Conservation (phyloP, 2,329 filamentous ascomycete species). For the Stromatinia cepivora region DNA sequence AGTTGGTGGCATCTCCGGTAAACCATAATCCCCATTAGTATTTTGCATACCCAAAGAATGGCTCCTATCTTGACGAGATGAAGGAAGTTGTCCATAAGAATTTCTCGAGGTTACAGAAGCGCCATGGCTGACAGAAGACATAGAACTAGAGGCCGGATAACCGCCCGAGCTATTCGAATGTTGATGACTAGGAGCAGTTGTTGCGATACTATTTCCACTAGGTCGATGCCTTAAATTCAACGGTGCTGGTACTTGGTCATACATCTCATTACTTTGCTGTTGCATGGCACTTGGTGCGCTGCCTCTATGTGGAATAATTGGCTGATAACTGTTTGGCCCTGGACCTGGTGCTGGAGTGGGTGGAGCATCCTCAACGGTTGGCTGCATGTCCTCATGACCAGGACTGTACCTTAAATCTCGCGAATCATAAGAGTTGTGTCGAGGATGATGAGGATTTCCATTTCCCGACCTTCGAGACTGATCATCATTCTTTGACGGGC, state of each 20-base stretch:
- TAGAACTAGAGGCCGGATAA: slow-evolving; percentile 34
- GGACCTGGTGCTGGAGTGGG: slow-evolving; percentile 34
- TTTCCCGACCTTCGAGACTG: slow-evolving; percentile 32
- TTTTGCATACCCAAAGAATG: slow-evolving; percentile 29
- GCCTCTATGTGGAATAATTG: slow-evolving; percentile 28
- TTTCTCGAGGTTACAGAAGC: slow-evolving; percentile 34
- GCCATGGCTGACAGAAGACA: slow-evolving; percentile 33
- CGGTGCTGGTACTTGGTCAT: slow-evolving; percentile 40
- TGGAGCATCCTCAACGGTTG: slow-evolving; percentile 48
- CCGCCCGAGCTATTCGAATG: slow-evolving; percentile 35
- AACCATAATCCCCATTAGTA: slow-evolving; percentile 41
- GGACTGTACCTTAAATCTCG: slow-evolving; percentile 41
- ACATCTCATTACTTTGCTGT: slow-evolving; percentile 33
- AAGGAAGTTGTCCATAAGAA: slow-evolving; percentile 34
- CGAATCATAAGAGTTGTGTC: slow-evolving; percentile 41
- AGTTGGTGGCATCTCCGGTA: slow-evolving; percentile 55
- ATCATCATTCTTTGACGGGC: slow-evolving; percentile 33
- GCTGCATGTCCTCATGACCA: slow-evolving; percentile 48
- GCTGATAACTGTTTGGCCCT: slow-evolving; percentile 20
- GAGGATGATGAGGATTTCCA: slow-evolving; percentile 35
- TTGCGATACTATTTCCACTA: slow-evolving; percentile 34
- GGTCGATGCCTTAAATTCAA: slow-evolving; percentile 37
- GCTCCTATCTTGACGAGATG: slow-evolving; percentile 31
- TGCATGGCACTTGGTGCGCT: slow-evolving; percentile 29
- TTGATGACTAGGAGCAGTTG: slow-evolving; percentile 31